Conservation (phyloP, 2,329 filamentous ascomycete genomes). For the Sarocladiaceae sp. region DNA sequence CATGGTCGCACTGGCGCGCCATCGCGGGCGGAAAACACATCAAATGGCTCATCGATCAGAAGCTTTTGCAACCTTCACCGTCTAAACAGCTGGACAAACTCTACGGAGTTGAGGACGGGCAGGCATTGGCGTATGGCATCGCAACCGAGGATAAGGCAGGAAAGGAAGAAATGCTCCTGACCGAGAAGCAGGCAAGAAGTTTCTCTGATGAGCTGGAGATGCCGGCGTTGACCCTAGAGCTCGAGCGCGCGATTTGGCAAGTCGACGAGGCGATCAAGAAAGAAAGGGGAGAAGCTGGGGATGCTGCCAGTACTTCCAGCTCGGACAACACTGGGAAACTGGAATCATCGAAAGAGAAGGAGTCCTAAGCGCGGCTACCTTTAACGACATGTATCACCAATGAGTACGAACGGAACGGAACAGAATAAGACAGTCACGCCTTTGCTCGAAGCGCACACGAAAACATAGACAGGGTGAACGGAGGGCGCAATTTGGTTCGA, state of each 20-base stretch:
- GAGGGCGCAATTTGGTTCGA: background rate
- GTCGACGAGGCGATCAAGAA: slow-evolving; percentile 48
- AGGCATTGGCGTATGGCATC: slow-evolving; percentile 23
- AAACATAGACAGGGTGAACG: background rate
- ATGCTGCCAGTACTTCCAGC: no score
- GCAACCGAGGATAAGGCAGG: slow-evolving; percentile 15
- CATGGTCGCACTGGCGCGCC: slow-evolving; percentile 89
- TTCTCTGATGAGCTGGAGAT: slow-evolving; percentile 58
- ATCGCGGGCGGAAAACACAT: slow-evolving; percentile 78
- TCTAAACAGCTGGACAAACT: slow-evolving; percentile 66
- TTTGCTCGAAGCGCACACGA: slow-evolving; percentile 1
- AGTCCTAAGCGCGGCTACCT: no score
- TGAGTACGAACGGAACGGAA: background rate
- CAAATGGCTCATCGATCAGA: slow-evolving; percentile 70
- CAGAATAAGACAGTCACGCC: background rate
- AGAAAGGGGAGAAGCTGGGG: no score
- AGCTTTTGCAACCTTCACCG: slow-evolving; percentile 59
- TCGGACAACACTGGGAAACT: background rate
- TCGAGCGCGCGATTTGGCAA: slow-evolving; percentile 72
- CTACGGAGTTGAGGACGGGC: slow-evolving; percentile 43
- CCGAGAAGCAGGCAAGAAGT: slow-evolving; percentile 46
- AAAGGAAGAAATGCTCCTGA: slow-evolving; percentile 36
- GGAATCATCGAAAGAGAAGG: slow-evolving; percentile 1
- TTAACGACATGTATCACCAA: slow-evolving; percentile 1
- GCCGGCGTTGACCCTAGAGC: slow-evolving; percentile 64